phyloP scores from a whole-genome alignment of 257 asterid species.

The Jasminum sambac region DNA sequence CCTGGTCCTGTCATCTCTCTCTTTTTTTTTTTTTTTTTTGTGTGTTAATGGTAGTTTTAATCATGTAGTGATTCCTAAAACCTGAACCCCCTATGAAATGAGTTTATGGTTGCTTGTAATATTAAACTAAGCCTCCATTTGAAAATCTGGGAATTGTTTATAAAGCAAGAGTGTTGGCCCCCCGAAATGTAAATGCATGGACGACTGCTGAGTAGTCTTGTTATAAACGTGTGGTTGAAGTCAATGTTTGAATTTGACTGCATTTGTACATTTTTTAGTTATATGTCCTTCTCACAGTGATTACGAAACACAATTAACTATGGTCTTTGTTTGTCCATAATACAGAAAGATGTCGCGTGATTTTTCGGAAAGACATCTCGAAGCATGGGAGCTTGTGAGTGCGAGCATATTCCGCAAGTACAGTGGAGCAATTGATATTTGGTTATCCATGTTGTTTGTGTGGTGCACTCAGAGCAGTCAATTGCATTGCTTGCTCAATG shows the following conservation, averaged over 20 bases:
- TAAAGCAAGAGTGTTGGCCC: no score
- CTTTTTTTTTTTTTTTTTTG: no score
- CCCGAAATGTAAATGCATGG: no score
- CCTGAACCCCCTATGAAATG: constrained; percentile 9
- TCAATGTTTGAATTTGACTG: no score
- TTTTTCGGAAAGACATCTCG: constrained; percentile 41
- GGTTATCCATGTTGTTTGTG: constrained; percentile 60
- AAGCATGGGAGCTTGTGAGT: constrained; percentile 90
- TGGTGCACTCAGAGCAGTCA: constrained; percentile 31
- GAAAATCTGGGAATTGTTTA: no score
- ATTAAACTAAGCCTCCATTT: not conserved
- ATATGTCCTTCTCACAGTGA: no score
- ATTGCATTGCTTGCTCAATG: constrained; percentile 62
- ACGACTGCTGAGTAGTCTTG: no score
- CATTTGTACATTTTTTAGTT: no score
- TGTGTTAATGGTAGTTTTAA: no score
- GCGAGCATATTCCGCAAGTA: constrained; percentile 73
- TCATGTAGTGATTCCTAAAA: constrained; percentile 3
- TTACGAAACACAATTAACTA: not conserved
- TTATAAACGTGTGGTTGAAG: no score
- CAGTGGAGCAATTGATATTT: constrained; percentile 72
- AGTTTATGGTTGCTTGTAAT: constrained; percentile 5
- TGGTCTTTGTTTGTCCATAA: constrained; percentile 8
- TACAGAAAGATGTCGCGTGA: constrained; percentile 57
- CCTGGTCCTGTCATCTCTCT: not conserved